phyloP scores from a whole-genome alignment of 2,329 filamentous ascomycete genomes.

The Cladosporium velox region DNA sequence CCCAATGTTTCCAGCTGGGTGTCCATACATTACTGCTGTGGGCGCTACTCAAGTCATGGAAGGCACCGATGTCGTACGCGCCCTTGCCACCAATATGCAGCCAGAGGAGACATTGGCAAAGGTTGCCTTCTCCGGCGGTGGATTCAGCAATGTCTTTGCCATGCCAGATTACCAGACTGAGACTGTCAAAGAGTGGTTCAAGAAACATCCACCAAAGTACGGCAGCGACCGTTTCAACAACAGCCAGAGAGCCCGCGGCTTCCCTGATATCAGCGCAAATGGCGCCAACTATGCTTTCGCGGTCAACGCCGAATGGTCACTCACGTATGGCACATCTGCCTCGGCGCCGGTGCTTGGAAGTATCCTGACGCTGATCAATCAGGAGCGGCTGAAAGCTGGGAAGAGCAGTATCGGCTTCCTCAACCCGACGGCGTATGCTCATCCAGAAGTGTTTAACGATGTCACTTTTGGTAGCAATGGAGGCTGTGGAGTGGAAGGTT shows the following conservation, averaged over 20 bases:
- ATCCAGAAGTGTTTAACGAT: constrained; percentile 44
- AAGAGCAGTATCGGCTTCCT: constrained; percentile 46
- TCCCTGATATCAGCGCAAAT: constrained; percentile 45
- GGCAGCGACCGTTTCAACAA: constrained; percentile 51
- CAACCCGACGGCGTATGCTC: constrained; percentile 49
- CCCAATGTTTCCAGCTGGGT: constrained; percentile 50
- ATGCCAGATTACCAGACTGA: constrained; percentile 51
- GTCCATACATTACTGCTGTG: constrained; percentile 55
- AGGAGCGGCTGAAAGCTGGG: constrained; percentile 39
- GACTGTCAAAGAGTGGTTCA: constrained; percentile 46
- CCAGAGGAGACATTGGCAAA: constrained; percentile 51
- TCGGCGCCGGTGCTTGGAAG: constrained; percentile 52
- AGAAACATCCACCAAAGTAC: constrained; percentile 45
- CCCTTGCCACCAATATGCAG: constrained; percentile 28
- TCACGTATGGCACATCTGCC: constrained; percentile 56
- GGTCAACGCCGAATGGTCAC: constrained; percentile 45
- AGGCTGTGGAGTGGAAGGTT: constrained; percentile 42
- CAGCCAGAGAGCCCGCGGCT: constrained; percentile 47
- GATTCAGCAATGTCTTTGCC: constrained; percentile 54
- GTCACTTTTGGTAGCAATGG: constrained; percentile 43
- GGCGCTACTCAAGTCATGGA: constrained; percentile 53
- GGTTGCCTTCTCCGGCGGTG: constrained; percentile 49
- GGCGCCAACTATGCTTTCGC: constrained; percentile 43
- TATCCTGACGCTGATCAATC: constrained; percentile 51
- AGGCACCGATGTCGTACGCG: constrained; percentile 42